These are phyloP conservation scores for Xylariales sp. DNA, from an alignment of 2,329 filamentous ascomycete species.

Conservation along the genomic window DNA sequence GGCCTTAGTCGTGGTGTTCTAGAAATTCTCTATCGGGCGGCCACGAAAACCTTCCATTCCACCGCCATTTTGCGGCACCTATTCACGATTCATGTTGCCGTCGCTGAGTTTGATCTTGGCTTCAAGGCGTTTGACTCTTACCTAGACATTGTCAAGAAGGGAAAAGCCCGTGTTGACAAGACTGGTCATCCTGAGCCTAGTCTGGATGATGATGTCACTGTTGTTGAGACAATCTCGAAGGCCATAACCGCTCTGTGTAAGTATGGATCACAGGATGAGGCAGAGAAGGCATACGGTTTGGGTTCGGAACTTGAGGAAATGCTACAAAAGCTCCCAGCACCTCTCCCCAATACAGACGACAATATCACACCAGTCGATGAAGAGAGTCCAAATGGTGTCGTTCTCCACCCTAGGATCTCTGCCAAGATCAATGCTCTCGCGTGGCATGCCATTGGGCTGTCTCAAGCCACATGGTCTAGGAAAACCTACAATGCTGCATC, in stretches of 20 bases:
- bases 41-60: slow-evolving; percentile 93
- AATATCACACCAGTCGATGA: slow-evolving; percentile 25
- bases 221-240: slow-evolving; percentile 74
- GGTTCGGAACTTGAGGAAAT: slow-evolving; percentile 69
- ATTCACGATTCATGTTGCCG: slow-evolving; percentile 79
- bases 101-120: slow-evolving; percentile 89
- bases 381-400: slow-evolving; percentile 24
- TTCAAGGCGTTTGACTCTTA: slow-evolving; percentile 92
- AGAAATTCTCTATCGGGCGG: slow-evolving; percentile 84
- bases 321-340: slow-evolving; percentile 55
- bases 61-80: slow-evolving; percentile 81
- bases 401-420: slow-evolving; percentile 43
- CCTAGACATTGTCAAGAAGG: slow-evolving; percentile 79
- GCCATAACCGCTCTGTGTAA: slow-evolving; percentile 77
- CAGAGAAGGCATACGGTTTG: slow-evolving; percentile 73
- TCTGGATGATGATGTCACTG: slow-evolving; percentile 73
- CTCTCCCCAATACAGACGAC: slow-evolving; percentile 20
- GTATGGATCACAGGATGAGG: slow-evolving; percentile 70
- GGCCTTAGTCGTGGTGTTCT: slow-evolving; percentile 72
- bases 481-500: slow-evolving; percentile 71
- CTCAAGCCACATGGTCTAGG: slow-evolving; percentile 82
- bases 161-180: slow-evolving; percentile 79
- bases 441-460: slow-evolving; percentile 82
- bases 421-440: slow-evolving; percentile 61
- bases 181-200: slow-evolving; percentile 64